Evolutionary conservation across 306 rosid species (phyloP).

Genomic region (Myrica gale): DNA sequence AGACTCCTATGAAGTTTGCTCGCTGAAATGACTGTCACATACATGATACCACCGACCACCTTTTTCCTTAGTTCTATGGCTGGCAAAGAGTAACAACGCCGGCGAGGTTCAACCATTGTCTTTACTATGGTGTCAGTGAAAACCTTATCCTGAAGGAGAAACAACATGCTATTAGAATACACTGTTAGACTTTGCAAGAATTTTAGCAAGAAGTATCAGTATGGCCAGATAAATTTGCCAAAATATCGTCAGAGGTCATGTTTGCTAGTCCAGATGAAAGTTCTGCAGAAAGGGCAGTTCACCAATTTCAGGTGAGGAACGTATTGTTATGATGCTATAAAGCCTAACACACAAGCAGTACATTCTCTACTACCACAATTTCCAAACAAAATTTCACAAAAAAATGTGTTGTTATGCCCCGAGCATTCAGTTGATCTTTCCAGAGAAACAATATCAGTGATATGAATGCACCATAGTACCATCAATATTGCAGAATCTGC

Average conservation of each 20-base stretch:
- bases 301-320: neutral
- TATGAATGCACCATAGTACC: neutral
- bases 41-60: conserved; percentile 83
- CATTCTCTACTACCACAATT: neutral
- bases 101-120: conserved; percentile 98
- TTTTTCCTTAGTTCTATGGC: conserved; percentile 64
- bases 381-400: neutral
- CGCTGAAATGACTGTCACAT: conserved; percentile 77
- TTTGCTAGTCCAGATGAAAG: neutral
- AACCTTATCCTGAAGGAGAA: conserved; percentile 63
- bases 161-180: conserved; percentile 10
- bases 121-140: conserved; percentile 69
- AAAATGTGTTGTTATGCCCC: neutral
- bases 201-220: neutral
- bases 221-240: neutral
- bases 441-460: neutral
- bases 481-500: neutral
- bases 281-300: neutral
- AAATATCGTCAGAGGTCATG: neutral
- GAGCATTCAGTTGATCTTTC: neutral
- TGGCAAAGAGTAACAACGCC: conserved; percentile 85
- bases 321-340: neutral
- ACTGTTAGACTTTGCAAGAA: neutral
- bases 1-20: conserved; percentile 62
- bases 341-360: too few species aligned